phyloP scores from a whole-genome alignment of 2,329 filamentous ascomycete genomes.

The Aureobasidium musti region DNA sequence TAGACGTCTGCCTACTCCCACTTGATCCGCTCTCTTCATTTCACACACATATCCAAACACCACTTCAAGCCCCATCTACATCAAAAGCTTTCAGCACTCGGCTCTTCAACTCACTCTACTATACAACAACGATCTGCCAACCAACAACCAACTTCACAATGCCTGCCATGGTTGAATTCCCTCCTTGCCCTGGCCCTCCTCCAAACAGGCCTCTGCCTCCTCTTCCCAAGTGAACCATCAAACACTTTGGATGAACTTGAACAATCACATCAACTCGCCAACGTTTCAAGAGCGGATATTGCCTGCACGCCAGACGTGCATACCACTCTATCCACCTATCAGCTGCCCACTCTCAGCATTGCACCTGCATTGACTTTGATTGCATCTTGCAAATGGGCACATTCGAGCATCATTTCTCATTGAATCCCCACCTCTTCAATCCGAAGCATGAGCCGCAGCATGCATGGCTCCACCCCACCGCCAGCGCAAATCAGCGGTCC shows the following conservation, averaged over 20 bases:
- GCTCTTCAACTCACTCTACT: not conserved
- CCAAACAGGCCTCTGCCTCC: constrained; percentile 52
- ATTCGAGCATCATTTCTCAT: not conserved
- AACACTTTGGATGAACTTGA: not conserved
- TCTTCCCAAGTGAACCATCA: constrained; percentile 40
- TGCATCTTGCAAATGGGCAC: constrained; percentile 7
- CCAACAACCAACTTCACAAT: constrained; percentile 38
- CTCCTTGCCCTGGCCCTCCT: constrained; percentile 52
- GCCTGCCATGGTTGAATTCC: constrained; percentile 46
- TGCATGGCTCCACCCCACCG: constrained; percentile 21
- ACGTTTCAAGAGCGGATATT: constrained; percentile 13
- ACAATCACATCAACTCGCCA: constrained; percentile 10
- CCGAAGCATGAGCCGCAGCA: constrained; percentile 26
- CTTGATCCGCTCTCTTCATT: constrained; percentile 9
- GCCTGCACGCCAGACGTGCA: constrained; percentile 9
- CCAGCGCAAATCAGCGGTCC: constrained; percentile 16
- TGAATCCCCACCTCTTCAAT: constrained; percentile 19
- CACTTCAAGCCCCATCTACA: constrained; percentile 4
- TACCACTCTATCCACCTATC: not conserved
- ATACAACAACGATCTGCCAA: constrained; percentile 5
- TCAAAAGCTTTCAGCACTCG: constrained; percentile 1
- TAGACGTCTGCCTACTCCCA: constrained; percentile 28
- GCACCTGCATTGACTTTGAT: constrained; percentile 13
- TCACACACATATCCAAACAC: not conserved
- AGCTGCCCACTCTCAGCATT: constrained; percentile 8